Evolutionary conservation across 2,329 filamentous ascomycete species (phyloP).

Genomic region (Penicillium rolfsii): DNA sequence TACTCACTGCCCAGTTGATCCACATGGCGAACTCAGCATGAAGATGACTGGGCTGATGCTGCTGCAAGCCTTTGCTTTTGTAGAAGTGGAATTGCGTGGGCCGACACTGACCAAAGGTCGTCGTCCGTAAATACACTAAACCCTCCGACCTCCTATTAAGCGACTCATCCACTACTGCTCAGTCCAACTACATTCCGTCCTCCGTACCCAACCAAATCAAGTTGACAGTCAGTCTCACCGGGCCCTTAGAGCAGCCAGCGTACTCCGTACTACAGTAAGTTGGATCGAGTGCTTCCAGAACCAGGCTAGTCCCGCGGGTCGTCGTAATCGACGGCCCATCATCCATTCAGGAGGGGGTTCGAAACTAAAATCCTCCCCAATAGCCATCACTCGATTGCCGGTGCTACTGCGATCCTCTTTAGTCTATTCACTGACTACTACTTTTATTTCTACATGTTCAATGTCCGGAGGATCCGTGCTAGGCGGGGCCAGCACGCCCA

Average conservation of each 20-base stretch:
- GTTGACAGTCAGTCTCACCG: background rate
- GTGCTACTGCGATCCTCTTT: background rate
- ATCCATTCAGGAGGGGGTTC: constrained; percentile 10
- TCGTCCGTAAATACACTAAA: background rate
- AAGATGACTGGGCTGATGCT: constrained; percentile 5
- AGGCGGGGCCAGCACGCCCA: background rate
- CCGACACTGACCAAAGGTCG: background rate
- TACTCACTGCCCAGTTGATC: background rate
- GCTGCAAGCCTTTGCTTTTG: background rate
- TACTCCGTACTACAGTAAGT: background rate
- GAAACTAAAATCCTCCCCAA: background rate
- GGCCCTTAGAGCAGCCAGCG: background rate
- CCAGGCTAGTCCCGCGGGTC: constrained; percentile 20
- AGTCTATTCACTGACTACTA: background rate
- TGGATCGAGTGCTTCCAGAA: constrained; percentile 24
- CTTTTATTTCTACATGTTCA: background rate
- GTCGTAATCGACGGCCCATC: constrained; percentile 18
- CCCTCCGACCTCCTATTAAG: background rate
- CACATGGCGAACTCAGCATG: constrained; percentile 10
- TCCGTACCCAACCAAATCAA: background rate
- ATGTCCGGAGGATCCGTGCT: constrained; percentile 3
- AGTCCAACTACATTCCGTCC: background rate
- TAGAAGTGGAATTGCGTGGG: background rate
- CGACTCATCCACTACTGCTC: background rate
- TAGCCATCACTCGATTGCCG: background rate